A percentile compares a stretch with the other conserved stretches of the same genome.
Evolutionary conservation across 176 grass and related monocot genomes (phyloP).

Genomic region (Eleusine indica): DNA sequence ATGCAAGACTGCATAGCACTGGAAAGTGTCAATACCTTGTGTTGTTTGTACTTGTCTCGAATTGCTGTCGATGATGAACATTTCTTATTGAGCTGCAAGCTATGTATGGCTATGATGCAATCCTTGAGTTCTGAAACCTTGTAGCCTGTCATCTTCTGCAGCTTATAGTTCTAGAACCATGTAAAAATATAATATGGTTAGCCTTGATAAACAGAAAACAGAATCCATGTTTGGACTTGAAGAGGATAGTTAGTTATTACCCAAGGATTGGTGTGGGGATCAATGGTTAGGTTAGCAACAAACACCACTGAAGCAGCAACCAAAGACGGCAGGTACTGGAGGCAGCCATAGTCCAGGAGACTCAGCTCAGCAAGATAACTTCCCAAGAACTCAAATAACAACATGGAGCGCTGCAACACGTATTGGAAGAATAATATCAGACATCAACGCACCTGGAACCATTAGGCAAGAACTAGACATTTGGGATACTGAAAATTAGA

Average conservation of each 20-base stretch:
- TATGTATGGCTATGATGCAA: conserved; percentile 64
- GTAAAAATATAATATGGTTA: conserved; percentile 29
- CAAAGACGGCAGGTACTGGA: conserved; percentile 79
- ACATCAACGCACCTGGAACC: conserved; percentile 6
- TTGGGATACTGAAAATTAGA: not conserved
- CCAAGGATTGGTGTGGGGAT: conserved; percentile 71
- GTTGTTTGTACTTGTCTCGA: conserved; percentile 89
- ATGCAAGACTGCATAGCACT: conserved; percentile 18
- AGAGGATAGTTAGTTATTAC: conserved; percentile 46
- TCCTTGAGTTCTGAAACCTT: conserved; percentile 76
- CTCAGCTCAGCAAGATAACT: conserved; percentile 85
- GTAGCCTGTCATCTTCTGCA: conserved; percentile 71
- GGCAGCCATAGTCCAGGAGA: conserved; percentile 77
- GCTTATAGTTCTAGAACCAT: conserved; percentile 55
- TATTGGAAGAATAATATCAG: conserved; percentile 29
- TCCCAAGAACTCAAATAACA: conserved; percentile 65
- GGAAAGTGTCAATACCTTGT: conserved; percentile 61
- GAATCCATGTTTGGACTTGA: not conserved
- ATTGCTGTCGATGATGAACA: conserved; percentile 49
- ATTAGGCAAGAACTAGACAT: not conserved
- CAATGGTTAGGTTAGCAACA: conserved; percentile 67
- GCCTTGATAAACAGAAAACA: conserved; percentile 2
- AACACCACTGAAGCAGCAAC: conserved; percentile 83
- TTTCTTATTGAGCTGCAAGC: conserved; percentile 77
- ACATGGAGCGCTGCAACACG: conserved; percentile 50